Evolutionary conservation across 768 basidiomycete genomes (phyloP), one percentile per base, ranked within the genome.

Genomic region (Lactarius hengduanensis): DNA sequence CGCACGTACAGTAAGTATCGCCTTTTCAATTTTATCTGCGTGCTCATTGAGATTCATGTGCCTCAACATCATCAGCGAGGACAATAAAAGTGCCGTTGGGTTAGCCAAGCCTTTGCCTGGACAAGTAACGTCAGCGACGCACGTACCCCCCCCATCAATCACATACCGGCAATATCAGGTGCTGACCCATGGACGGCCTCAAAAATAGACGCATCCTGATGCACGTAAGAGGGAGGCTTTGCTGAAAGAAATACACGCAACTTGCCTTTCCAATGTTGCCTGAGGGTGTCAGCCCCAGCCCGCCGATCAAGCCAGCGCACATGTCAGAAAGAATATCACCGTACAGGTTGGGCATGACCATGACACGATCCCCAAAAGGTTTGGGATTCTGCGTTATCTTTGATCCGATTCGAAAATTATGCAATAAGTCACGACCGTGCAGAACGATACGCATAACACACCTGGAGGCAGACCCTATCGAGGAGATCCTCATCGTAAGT

Each of bases 261-360:
- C 88, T 70, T 80, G 92, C 92, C 72, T 90, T 87, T 71, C 96
- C 96, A 76, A 98, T 98, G 80, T 98, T 98, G 32, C 96, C 96
- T 59, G 96, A 98, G 36, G 96, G 96, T 0, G 96, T 98, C 71
- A 98, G 83, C 70, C 97, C 97, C 70, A 99, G 83, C 69, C 97
- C 97, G 68, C 97, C 97, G 77, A 99, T 98, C 72, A 99, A 84
- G 66, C 97, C 97, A 66, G 97, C 97, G 71, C 94, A 96, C 91
- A 99, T 95, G 77, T 99, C 96, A 57, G 95, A 97, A 70, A 97
- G 80, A 74, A 97, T 97, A 77, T 95, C 95, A 75, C 91, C 93
- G 73, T 93, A 96, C 68, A 99, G 80, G 82, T 99, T 99, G 62
- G 97, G 97, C 96, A 98, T 98, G 71, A 99, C 97, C 96, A 99